Base-by-base conservation (phyloP, 495 filamentous ascomycete species). In the Hapsidospora chrysogenum region DNA sequence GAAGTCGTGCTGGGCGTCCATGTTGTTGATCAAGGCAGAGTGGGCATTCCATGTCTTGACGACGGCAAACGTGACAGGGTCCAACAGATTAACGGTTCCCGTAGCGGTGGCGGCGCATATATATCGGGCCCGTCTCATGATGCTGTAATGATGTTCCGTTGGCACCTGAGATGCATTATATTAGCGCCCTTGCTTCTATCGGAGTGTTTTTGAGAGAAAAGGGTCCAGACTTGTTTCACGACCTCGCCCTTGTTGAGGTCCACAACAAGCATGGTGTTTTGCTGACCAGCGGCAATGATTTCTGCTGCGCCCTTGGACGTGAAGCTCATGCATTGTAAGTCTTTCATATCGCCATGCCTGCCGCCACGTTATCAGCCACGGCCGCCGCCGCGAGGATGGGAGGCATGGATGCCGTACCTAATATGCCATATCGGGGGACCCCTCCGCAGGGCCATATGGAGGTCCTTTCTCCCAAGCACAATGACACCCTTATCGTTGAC, bases 321-420 rank as follows among this genome's bases (percentile, higher is more conserved):
- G 51, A 92, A 95, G 48, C 78, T 85, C 84, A 96, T 94, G 54
- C 89, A 92, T 28, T 70, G 71, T 31, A 95, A 62, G 41, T 93
- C 78, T 33, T 66, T 65, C 74, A 96, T 92, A 33, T 77, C 73
- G 9, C 76, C 58, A 44, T 77, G 64, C 32, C 76, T 80, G 39
- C 29, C 39, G 38, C 18, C 41, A 44, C 37, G 33, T 34, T 17
- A 26, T 22, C 20, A 26, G 19, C 19, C 10, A 8, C n/a, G 10
- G 9, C n/a, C n/a, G n/a, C n/a, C n/a, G n/a, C n/a, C n/a, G n/a
- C n/a, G n/a, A n/a, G n/a, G n/a, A n/a, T n/a, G n/a, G n/a, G n/a
- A n/a, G n/a, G n/a, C n/a, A n/a, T n/a, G n/a, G n/a, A n/a, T n/a
- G n/a, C n/a, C 68, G 42, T 63, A 79, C 60, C 66, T 59, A 37